Evolutionary conservation across 2,329 filamentous ascomycete genomes (phyloP).

Genomic region (Trichoderma sp.): DNA sequence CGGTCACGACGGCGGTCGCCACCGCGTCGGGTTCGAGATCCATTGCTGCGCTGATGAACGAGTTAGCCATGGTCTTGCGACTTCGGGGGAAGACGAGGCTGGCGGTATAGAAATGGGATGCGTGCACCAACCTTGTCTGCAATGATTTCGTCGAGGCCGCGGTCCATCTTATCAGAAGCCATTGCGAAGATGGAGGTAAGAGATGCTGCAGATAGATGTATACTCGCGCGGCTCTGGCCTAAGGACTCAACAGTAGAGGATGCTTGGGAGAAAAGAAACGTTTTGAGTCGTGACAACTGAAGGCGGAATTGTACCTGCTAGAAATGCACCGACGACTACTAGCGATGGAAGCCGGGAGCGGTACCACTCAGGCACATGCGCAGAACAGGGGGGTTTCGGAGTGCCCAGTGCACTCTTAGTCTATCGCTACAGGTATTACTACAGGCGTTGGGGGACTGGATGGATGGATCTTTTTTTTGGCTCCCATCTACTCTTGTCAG

Average conservation of each 20-base stretch:
- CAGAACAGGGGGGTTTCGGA: background rate
- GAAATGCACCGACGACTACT: background rate
- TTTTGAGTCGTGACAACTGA: background rate
- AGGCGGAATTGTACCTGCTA: background rate
- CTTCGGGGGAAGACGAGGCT: background rate
- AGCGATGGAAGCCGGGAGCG: background rate
- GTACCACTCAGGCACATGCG: background rate
- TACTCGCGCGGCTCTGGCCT: background rate
- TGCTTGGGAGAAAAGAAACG: background rate
- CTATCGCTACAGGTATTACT: background rate
- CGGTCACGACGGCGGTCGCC: slow-evolving; percentile 36
- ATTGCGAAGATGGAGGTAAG: slow-evolving; percentile 26
- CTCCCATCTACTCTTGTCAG: background rate
- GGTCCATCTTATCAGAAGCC: slow-evolving; percentile 47
- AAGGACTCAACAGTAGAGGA: background rate
- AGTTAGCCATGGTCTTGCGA: slow-evolving; percentile 16
- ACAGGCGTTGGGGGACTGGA: background rate
- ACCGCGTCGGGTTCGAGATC: slow-evolving; percentile 36
- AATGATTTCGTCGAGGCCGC: slow-evolving; percentile 56
- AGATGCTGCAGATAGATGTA: background rate
- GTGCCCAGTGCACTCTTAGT: background rate
- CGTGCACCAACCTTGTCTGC: slow-evolving; percentile 43
- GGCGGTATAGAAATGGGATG: background rate
- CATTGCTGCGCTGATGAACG: slow-evolving; percentile 32
- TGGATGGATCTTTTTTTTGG: background rate